Percentiles rank a stretch among this genome's conserved stretches.
These are phyloP conservation scores for Lolium multiflorum DNA, from an alignment of 176 grass and related monocot genomes.

Conservation along the genomic window DNA sequence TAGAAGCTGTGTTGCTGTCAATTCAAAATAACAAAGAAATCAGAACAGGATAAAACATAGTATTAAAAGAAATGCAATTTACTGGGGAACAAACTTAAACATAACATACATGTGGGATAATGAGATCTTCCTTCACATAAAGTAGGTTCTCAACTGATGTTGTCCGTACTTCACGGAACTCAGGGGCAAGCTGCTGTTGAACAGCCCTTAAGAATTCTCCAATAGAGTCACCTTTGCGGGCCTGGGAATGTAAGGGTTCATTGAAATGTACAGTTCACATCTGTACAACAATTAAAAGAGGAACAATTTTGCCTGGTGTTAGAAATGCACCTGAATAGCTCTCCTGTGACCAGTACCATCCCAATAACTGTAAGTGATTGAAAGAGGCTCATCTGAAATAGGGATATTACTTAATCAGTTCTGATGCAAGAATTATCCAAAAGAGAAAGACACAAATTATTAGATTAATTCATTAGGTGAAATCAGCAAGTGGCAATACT, in stretches of 20 bases:
- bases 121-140: slow-evolving; percentile 99
- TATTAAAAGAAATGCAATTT: slow-evolving; percentile 29
- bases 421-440: slow-evolving; percentile 29
- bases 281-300: slow-evolving; percentile 7
- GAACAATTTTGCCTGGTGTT: slow-evolving; percentile 1
- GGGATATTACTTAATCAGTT: slow-evolving; percentile 30
- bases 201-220: slow-evolving; percentile 94
- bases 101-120: slow-evolving; percentile 88
- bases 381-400: slow-evolving; percentile 81
- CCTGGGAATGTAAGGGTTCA: slow-evolving; percentile 51
- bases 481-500: slow-evolving; percentile 60
- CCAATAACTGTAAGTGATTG: slow-evolving; percentile 99
- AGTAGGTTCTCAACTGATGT: slow-evolving; percentile 96
- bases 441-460: neutral
- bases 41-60: slow-evolving; percentile 2
- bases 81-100: slow-evolving; percentile 34
- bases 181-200: slow-evolving; percentile 96
- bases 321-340: slow-evolving; percentile 69
- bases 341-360: slow-evolving; percentile 97
- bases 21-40: slow-evolving; percentile 41
- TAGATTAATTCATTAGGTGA: slow-evolving; percentile 21
- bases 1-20: slow-evolving; percentile 99
- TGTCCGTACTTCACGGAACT: slow-evolving; percentile 96
- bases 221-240: slow-evolving; percentile 90
- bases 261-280: slow-evolving; percentile 35